phyloP scores from a whole-genome alignment of 2,329 filamentous ascomycete species.

The Penicillium sp. region DNA sequence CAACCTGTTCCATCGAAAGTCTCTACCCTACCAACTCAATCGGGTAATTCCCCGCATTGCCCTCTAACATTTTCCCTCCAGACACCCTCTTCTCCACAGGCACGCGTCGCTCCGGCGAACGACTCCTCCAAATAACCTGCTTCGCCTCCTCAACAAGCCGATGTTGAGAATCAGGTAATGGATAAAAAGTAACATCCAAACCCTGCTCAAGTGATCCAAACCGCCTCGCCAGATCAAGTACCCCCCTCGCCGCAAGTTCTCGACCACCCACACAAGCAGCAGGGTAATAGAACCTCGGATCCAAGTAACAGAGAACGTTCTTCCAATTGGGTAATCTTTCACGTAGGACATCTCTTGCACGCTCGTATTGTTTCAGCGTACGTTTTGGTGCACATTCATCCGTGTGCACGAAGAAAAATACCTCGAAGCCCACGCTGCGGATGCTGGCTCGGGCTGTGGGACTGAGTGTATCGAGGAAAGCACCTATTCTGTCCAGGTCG shows the following conservation, averaged over 20 bases:
- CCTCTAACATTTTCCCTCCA: not conserved
- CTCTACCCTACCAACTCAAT: not conserved
- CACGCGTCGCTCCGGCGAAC: not conserved
- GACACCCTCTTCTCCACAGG: not conserved
- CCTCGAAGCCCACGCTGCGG: slow-evolving; percentile 37
- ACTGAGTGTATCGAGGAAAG: slow-evolving; percentile 36
- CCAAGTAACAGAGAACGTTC: slow-evolving; percentile 33
- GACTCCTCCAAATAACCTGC: slow-evolving; percentile 18
- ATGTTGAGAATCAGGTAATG: slow-evolving; percentile 28
- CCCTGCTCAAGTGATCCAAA: slow-evolving; percentile 21
- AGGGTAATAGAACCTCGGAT: slow-evolving; percentile 36
- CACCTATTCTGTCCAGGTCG: slow-evolving; percentile 29
- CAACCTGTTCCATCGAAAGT: not conserved
- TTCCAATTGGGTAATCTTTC: slow-evolving; percentile 29
- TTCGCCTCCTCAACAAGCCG: slow-evolving; percentile 27
- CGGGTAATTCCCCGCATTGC: not conserved
- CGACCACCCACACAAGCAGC: slow-evolving; percentile 26
- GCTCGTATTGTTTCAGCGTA: slow-evolving; percentile 31
- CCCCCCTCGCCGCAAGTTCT: slow-evolving; percentile 31
- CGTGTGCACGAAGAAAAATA: slow-evolving; percentile 39
- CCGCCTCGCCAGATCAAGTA: slow-evolving; percentile 30
- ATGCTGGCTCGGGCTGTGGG: slow-evolving; percentile 31
- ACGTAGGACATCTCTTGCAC: slow-evolving; percentile 24
- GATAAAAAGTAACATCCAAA: slow-evolving; percentile 32
- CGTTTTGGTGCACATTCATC: slow-evolving; percentile 36